phyloP scores from a whole-genome alignment of 192 early-diverging fungal genomes.

The Coemansia sp. region DNA sequence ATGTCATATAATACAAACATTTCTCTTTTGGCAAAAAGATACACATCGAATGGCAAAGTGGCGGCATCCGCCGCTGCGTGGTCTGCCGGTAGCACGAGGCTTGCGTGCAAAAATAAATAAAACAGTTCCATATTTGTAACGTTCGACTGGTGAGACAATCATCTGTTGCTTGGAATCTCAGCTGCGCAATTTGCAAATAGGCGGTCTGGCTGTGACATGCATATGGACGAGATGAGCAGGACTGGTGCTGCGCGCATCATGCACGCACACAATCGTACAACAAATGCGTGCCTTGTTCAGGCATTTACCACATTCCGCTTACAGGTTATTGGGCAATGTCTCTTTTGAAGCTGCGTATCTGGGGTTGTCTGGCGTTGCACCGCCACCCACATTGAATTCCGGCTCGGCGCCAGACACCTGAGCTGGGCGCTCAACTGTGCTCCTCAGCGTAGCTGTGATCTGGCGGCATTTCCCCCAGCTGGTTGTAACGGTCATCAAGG shows the following conservation, averaged over 20 bases:
- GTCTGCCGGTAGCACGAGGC: not conserved
- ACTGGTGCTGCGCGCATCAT: not conserved
- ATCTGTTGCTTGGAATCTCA: not conserved
- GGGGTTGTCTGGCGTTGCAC: not conserved
- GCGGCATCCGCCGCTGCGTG: not conserved
- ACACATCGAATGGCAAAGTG: not conserved
- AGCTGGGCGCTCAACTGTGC: not conserved
- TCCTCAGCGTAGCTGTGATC: not conserved
- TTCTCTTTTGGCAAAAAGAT: not conserved
- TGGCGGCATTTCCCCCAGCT: not conserved
- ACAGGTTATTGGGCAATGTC: not conserved
- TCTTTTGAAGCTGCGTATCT: not conserved
- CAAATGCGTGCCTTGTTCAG: not conserved
- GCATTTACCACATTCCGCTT: not conserved
- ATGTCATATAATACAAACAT: not conserved
- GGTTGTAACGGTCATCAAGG: too few relatives aligned
- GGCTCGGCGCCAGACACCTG: not conserved
- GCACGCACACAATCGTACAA: not conserved
- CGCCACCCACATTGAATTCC: not conserved
- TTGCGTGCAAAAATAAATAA: not conserved
- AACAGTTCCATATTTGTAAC: not conserved
- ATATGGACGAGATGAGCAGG: not conserved
- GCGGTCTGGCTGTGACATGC: not conserved
- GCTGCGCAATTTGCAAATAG: not conserved
- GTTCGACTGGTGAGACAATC: not conserved